Evolutionary conservation across 2,329 filamentous ascomycete species (phyloP), one percentile per base, ranked within the genome.

Genomic region (Colletotrichum destructivum): DNA sequence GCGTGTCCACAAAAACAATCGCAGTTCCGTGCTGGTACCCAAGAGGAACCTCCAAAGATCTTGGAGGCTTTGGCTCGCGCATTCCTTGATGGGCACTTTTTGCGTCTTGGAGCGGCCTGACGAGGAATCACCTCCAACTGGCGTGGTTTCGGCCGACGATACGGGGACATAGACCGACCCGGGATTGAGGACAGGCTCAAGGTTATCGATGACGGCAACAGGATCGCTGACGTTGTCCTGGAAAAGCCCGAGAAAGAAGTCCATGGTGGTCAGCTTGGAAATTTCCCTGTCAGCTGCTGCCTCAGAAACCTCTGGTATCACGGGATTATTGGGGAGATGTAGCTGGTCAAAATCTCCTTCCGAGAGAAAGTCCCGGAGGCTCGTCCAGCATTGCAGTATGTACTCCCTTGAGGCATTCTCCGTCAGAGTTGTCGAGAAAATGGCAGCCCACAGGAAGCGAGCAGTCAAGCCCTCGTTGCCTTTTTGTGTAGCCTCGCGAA

Each of bases 201-300:
- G 84, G 38, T 92, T 96, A 77, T 98, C 95, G 70, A 99, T 98
- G 23, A 98, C 90, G 6, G 92, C 88, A 15, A 96, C 89, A 0
- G 96, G 94, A 75, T 98, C 92, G 57, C 92, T 91, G 70, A 92
- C 89, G 69, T 96, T 93, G 47, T 95, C 91, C 71, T 94, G 93
- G 79, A 98, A 98, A 0, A 99, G 89, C 47, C 92, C 94, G 62
- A 95, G 87, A 81, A 99, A 98, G 80, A 98, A 98, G 78, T 98
- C 96, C 89, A 97, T 96, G 0, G 96, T 98, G 16, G 94, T 98
- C 44, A 98, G 87, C 77, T 95, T 95, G 15, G 94, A 96, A 35
- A 98, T 92, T 79, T 99, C 96, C 66, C 94, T 91, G 74, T 98
- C 95, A 9, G 96, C 92, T 0, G 94, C 94, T n/a, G 89, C 88